Conservation (phyloP, 495 filamentous ascomycete species). For the Penicillium riverlandense region DNA sequence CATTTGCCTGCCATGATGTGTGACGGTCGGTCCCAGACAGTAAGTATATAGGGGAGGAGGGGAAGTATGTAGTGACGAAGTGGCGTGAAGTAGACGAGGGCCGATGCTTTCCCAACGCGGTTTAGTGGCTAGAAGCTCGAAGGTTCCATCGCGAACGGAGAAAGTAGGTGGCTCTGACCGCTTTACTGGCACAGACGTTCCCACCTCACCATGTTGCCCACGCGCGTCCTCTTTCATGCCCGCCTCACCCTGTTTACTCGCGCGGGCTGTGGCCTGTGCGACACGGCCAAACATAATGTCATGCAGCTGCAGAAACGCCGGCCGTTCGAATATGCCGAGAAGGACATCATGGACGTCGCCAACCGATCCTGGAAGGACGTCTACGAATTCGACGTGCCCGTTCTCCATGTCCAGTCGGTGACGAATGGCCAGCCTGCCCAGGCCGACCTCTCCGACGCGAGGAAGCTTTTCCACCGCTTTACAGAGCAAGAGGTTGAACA, state of each 20-base stretch:
- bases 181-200: conserved; percentile 1
- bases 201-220: conserved; percentile 25
- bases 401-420: conserved; percentile 59
- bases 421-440: conserved; percentile 21
- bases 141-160: conserved; percentile 33
- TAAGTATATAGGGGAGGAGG: neutral
- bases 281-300: conserved; percentile 66
- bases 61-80: neutral
- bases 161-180: conserved; percentile 4
- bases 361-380: conserved; percentile 65
- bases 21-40: conserved; percentile 1
- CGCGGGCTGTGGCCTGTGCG: conserved; percentile 70
- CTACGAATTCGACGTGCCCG: conserved; percentile 88
- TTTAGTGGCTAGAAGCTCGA: conserved; percentile 40
- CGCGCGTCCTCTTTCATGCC: conserved; percentile 42
- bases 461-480: conserved; percentile 82
- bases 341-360: conserved; percentile 65
- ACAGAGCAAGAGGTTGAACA: conserved; percentile 59
- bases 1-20: conserved; percentile 77
- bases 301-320: conserved; percentile 58
- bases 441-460: conserved; percentile 42
- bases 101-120: conserved; percentile 19
- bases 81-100: conserved; percentile 1
- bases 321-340: conserved; percentile 69
- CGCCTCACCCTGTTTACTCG: conserved; percentile 81